Conservation (phyloP, 495 filamentous ascomycete genomes). For the Bathelium albidoporum region DNA sequence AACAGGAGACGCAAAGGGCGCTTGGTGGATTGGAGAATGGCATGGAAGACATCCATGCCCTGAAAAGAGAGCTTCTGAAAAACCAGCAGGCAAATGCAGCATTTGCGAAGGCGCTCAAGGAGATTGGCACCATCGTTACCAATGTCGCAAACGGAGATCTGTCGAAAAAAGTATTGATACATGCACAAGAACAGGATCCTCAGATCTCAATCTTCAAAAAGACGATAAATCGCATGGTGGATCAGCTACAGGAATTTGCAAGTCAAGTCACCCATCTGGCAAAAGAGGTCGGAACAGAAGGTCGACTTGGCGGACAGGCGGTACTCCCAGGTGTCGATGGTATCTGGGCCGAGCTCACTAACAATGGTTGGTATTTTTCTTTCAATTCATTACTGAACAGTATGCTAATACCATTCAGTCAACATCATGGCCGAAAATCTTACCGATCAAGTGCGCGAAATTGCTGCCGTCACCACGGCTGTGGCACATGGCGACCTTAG, state of each 20-base stretch:
- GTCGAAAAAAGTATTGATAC: constrained; percentile 95
- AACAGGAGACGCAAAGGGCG: constrained; percentile 31
- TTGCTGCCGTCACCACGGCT: constrained; percentile 89
- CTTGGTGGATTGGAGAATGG: constrained; percentile 25
- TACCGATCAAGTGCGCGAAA: constrained; percentile 86
- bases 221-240: constrained; percentile 98
- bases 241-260: constrained; percentile 94
- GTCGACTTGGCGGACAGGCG: constrained; percentile 92
- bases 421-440: constrained; percentile 94
- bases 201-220: constrained; percentile 99
- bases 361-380: constrained; percentile 56
- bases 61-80: constrained; percentile 89
- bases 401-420: constrained; percentile 45
- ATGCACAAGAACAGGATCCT: constrained; percentile 94
- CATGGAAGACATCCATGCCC: constrained; percentile 49
- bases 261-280: constrained; percentile 94
- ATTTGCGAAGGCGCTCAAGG: constrained; percentile 91
- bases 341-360: constrained; percentile 95
- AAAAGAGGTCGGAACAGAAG: constrained; percentile 94
- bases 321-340: constrained; percentile 90
- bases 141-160: constrained; percentile 92
- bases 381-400: neutral
- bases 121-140: constrained; percentile 95
- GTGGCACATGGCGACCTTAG: constrained; percentile 94
- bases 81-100: constrained; percentile 97